Conservation (phyloP, 192 early-diverging fungal genomes). For the Linnemannia zychae region DNA sequence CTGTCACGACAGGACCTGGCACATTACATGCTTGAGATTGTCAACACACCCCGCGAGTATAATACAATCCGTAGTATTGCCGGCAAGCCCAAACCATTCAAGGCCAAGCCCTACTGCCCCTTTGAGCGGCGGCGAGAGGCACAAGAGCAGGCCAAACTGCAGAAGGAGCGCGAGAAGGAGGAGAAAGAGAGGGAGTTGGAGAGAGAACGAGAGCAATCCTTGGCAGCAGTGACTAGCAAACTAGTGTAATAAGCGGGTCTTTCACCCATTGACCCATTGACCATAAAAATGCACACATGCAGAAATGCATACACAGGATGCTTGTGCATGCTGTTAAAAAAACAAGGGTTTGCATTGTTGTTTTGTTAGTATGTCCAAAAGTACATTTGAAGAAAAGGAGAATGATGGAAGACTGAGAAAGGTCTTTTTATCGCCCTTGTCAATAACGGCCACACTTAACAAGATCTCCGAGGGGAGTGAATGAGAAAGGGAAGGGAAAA, state of each 20-base stretch:
- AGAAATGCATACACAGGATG: neutral
- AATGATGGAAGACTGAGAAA: neutral
- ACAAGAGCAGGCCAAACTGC: neutral
- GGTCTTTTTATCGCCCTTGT: neutral
- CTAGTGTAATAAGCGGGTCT: neutral
- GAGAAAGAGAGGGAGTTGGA: slow-evolving; percentile 14
- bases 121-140: slow-evolving; percentile 27
- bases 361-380: neutral
- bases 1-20: slow-evolving; percentile 52
- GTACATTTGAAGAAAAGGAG: neutral
- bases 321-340: neutral
- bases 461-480: neutral
- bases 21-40: slow-evolving; percentile 42
- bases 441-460: neutral
- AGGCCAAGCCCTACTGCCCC: slow-evolving; percentile 24
- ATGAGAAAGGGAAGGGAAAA: neutral
- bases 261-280: no score
- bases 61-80: slow-evolving; percentile 45
- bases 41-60: slow-evolving; percentile 20
- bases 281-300: neutral
- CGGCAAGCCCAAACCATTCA: slow-evolving; percentile 32
- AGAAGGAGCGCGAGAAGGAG: slow-evolving; percentile 2
- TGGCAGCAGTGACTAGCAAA: neutral
- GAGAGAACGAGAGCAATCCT: neutral
- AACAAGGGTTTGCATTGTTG: neutral